Percentiles rank a stretch among this genome's conserved stretches.
phyloP scores from a whole-genome alignment of 1,284 basidiomycete species.

The Marasmius sp. region DNA sequence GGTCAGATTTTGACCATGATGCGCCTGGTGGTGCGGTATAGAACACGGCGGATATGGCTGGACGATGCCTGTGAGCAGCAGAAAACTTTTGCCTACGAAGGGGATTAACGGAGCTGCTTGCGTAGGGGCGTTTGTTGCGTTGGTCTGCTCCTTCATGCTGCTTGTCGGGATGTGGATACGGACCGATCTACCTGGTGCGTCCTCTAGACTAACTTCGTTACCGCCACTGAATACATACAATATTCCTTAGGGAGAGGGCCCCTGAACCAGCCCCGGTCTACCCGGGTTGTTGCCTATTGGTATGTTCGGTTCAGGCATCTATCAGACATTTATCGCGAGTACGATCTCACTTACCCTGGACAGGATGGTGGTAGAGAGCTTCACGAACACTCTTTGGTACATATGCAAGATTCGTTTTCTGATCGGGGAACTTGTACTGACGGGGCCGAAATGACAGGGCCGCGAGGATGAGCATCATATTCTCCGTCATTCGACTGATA shows the following conservation, averaged over 20 bases:
- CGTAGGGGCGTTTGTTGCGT: conserved; percentile 17
- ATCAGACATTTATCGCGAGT: background rate
- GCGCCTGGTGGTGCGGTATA: conserved; percentile 22
- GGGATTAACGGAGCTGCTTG: background rate
- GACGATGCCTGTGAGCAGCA: conserved; percentile 26
- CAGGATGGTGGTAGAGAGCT: conserved; percentile 21
- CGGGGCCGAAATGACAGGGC: conserved; percentile 17
- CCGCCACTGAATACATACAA: background rate
- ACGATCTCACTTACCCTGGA: background rate
- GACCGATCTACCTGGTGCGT: conserved; percentile 21
- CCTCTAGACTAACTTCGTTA: background rate
- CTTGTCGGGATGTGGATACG: conserved; percentile 26
- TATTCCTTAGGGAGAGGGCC: conserved; percentile 1
- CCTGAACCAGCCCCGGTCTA: background rate
- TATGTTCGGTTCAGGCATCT: background rate
- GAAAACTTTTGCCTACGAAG: background rate
- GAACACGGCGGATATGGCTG: conserved; percentile 23
- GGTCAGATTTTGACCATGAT: conserved; percentile 23
- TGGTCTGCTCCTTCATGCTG: conserved; percentile 21
- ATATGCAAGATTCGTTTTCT: background rate
- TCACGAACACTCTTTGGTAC: conserved; percentile 29
- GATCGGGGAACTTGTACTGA: background rate
- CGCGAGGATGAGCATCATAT: conserved; percentile 29
- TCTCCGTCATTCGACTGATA: conserved; percentile 27
- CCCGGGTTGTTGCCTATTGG: conserved; percentile 28